These are phyloP conservation scores for Nicotiana paniculata DNA, from an alignment of 257 asterid species.

Conservation along the genomic window DNA sequence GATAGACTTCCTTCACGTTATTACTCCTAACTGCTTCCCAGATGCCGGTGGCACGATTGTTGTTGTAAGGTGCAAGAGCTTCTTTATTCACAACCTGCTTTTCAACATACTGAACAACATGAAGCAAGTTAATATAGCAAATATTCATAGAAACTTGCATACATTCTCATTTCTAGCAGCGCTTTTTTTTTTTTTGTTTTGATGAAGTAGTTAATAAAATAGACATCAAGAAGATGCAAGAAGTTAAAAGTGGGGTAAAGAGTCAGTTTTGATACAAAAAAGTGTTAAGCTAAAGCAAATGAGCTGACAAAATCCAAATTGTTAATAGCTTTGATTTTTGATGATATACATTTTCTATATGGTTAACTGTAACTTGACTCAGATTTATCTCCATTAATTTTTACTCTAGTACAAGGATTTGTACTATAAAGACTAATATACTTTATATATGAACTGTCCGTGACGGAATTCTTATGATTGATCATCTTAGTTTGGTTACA, in stretches of 20 bases:
- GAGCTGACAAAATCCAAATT: too few species aligned
- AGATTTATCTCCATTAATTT: background rate
- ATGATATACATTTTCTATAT: background rate
- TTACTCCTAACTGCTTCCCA: constrained; percentile 89
- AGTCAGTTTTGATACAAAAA: too few species aligned
- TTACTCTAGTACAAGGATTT: background rate
- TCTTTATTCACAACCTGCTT: constrained; percentile 63
- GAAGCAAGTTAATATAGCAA: constrained; percentile 3
- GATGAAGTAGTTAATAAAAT: background rate
- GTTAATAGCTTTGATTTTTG: background rate
- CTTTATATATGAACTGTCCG: background rate
- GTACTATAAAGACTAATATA: background rate
- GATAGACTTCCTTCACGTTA: constrained; percentile 67
- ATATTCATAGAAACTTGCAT: background rate
- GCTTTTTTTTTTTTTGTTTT: background rate
- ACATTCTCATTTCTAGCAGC: background rate
- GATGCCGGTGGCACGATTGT: constrained; percentile 34
- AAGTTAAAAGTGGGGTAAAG: background rate
- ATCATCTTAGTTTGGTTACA: background rate
- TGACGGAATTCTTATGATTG: too few species aligned
- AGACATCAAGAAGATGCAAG: background rate
- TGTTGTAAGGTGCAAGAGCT: constrained; percentile 24
- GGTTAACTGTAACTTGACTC: background rate
- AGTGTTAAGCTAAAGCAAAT: too few species aligned
- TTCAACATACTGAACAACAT: constrained; percentile 59